Conservation (phyloP, 306 rosid genomes). For the Pyrus communis region DNA sequence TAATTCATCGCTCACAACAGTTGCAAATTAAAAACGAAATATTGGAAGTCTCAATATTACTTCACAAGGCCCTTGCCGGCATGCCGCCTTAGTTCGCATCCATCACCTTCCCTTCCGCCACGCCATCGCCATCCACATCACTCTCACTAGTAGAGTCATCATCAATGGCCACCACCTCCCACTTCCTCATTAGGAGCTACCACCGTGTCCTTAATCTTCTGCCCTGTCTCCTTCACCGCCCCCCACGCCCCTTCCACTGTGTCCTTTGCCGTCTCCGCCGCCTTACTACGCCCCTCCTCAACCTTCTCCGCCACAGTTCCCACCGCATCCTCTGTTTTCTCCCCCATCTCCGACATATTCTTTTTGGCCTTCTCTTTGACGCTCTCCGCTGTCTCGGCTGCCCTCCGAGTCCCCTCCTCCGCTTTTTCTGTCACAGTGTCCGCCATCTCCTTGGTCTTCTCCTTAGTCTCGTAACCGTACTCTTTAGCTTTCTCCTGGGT, state of each 20-base stretch:
- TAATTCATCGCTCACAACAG: not conserved
- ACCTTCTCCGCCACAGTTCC: slow-evolving; percentile 6
- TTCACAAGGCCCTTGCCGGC: slow-evolving; percentile 19
- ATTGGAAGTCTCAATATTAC: not conserved
- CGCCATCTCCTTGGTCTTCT: slow-evolving; percentile 30
- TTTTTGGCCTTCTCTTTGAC: slow-evolving; percentile 32
- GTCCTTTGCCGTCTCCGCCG: not conserved
- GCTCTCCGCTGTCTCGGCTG: slow-evolving; percentile 28
- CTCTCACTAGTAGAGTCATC: not conserved
- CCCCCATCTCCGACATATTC: slow-evolving; percentile 11
- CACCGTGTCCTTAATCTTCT: slow-evolving; percentile 54
- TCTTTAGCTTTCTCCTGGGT: slow-evolving; percentile 21
- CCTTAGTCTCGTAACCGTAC: slow-evolving; percentile 14
- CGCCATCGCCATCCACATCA: not conserved
- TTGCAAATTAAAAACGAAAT: not conserved
- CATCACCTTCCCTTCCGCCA: not conserved
- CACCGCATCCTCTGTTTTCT: slow-evolving; percentile 23
- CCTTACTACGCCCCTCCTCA: slow-evolving; percentile 10
- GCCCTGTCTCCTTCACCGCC: slow-evolving; percentile 32
- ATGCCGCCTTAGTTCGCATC: slow-evolving; percentile 27
- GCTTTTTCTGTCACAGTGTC: slow-evolving; percentile 7
- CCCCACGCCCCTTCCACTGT: slow-evolving; percentile 2
- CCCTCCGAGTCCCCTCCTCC: slow-evolving; percentile 12
- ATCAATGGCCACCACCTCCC: not conserved
- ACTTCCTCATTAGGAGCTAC: slow-evolving; percentile 32